Base-by-base conservation (phyloP, 352 stramenopile species). In the Phytophthora gonapodyides region DNA sequence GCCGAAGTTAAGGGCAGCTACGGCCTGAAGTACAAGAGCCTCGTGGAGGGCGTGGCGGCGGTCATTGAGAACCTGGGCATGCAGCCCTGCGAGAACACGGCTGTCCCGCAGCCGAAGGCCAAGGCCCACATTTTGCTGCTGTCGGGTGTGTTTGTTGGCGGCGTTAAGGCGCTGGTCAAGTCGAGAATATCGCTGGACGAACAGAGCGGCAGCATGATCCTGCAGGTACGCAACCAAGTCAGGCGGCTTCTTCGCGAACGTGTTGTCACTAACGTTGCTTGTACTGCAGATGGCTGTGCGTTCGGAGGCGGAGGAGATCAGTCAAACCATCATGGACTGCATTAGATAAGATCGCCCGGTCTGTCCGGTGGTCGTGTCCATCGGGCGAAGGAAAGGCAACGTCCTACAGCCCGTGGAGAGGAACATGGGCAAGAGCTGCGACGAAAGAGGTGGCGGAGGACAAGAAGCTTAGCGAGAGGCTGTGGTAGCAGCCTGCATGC, bases 1-100 rank as follows among this genome's bases (percentile, higher is more conserved):
- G 93, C 94, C 8, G 97, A 99, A 86, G 95, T 98, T 7, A 89
- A 99, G 55, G 96, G 98, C 63, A 99, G 98, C 69, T 97, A 97
- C 70, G 87, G 90, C 10, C 78, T 98, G 13, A 96, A 98, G 66
- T 99, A 98, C 90, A 98, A 98, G 73, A 98, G 88, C 38, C 76
- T 98, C 30, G 91, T 98, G 21, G 94, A 99, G 70, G 97, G 95
- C 17, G 88, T 99, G n/a, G 80, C 85, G 0, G 92, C 91, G 31
- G 89, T 99, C 40, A 97, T 98, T 38, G 91, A 98, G 38, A 98
- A 98, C 65, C 80, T 99, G 49, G 96, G 96, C 40, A 99, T 99
- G 97, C 90, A 98, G 76, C 80, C 97, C 9, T 99, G 96, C 66
- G 96, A 98, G 69, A 97, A 97, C 67, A 99, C 96, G 21, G 89